A percentile compares a stretch with the other conserved stretches of the same genome.
Evolutionary conservation across 306 rosid species (phyloP).

Genomic region (Cucurbita ficifolia): DNA sequence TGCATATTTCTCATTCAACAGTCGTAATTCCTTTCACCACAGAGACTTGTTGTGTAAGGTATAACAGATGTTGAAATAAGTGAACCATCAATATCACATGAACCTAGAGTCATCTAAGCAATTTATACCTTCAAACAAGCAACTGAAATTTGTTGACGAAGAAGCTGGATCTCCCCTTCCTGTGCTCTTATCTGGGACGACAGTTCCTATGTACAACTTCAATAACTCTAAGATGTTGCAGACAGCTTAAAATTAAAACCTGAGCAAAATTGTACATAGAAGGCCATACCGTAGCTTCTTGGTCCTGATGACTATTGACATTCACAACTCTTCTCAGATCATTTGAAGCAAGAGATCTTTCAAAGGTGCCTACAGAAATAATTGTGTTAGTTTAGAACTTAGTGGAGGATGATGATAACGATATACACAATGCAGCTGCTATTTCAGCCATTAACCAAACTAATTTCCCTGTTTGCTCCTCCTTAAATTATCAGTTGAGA

Average conservation of each 20-base stretch:
- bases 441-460: background rate
- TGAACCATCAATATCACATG: background rate
- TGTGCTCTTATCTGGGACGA: slow-evolving; percentile 43
- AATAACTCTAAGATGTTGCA: slow-evolving; percentile 10
- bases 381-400: background rate
- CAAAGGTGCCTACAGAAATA: slow-evolving; percentile 32
- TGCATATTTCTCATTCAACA: slow-evolving; percentile 68
- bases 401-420: background rate
- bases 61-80: slow-evolving; percentile 7
- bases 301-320: slow-evolving; percentile 34
- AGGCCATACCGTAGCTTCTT: slow-evolving; percentile 45
- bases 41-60: slow-evolving; percentile 8
- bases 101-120: slow-evolving; percentile 1
- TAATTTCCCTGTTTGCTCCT: background rate
- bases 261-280: background rate
- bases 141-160: slow-evolving; percentile 61
- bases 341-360: slow-evolving; percentile 27
- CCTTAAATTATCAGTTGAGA: background rate
- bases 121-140: slow-evolving; percentile 58
- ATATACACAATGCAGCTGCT: background rate
- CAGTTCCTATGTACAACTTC: slow-evolving; percentile 48
- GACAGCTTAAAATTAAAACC: slow-evolving; percentile 5
- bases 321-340: slow-evolving; percentile 30
- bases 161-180: slow-evolving; percentile 72
- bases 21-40: slow-evolving; percentile 56